A percentile compares a stretch with the other conserved stretches of the same genome.
These are phyloP conservation scores for Pythium vanterpoolii DNA, from an alignment of 352 stramenopile genomes.

Conservation along the genomic window DNA sequence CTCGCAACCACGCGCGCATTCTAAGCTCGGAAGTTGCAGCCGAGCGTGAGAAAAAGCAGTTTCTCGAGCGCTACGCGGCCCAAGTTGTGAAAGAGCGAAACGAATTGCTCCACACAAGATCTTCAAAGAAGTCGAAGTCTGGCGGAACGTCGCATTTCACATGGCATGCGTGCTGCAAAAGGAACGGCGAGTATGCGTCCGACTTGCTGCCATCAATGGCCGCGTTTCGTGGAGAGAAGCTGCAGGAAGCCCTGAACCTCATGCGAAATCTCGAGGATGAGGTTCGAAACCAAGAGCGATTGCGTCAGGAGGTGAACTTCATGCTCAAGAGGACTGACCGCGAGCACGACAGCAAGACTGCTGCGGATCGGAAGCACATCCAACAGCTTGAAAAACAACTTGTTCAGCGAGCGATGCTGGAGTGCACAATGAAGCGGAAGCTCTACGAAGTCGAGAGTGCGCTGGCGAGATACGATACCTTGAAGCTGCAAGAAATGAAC, in stretches of 20 bases:
- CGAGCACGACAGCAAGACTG: slow-evolving; percentile 65
- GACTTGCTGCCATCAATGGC: slow-evolving; percentile 73
- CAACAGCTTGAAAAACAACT: slow-evolving; percentile 76
- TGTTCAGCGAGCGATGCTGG: slow-evolving; percentile 56
- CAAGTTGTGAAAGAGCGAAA: slow-evolving; percentile 87
- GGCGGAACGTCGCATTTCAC: slow-evolving; percentile 39
- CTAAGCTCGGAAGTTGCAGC: slow-evolving; percentile 41
- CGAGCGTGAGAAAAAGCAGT: slow-evolving; percentile 77
- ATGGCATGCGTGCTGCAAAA: slow-evolving; percentile 84
- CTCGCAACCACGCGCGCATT: slow-evolving; percentile 55
- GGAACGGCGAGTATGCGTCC: slow-evolving; percentile 57
- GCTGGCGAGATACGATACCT: slow-evolving; percentile 45
- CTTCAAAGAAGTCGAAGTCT: slow-evolving; percentile 37
- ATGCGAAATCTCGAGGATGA: slow-evolving; percentile 54
- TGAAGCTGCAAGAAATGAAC: slow-evolving; percentile 45
- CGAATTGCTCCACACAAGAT: slow-evolving; percentile 51
- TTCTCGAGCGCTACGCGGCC: slow-evolving; percentile 74
- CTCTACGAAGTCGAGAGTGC: slow-evolving; percentile 67
- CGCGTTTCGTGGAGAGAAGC: slow-evolving; percentile 68
- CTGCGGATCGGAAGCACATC: slow-evolving; percentile 58
- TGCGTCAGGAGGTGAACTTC: slow-evolving; percentile 61
- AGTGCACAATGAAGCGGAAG: slow-evolving; percentile 63
- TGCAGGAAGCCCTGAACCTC: slow-evolving; percentile 55
- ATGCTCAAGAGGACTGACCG: slow-evolving; percentile 70
- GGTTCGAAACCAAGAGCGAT: slow-evolving; percentile 53